A percentile compares a stretch with the other conserved stretches of the same genome.
phyloP scores from a whole-genome alignment of 306 rosid genomes.

The Ochetophila trinervis region DNA sequence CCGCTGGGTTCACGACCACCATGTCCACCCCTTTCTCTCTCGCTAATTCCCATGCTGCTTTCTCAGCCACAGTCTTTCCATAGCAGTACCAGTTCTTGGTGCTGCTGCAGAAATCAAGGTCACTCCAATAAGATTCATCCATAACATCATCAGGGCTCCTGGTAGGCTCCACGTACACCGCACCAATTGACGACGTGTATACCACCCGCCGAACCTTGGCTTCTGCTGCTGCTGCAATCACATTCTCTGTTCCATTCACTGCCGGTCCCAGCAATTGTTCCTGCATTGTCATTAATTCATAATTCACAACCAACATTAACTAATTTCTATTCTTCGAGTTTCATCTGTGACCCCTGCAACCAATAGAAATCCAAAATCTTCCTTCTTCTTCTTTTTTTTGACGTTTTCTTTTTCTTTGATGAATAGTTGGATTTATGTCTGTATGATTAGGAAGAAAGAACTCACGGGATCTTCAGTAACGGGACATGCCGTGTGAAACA shows the following conservation, averaged over 20 bases:
- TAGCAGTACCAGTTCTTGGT: conserved; percentile 84
- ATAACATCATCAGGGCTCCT: conserved; percentile 56
- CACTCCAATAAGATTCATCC: conserved; percentile 88
- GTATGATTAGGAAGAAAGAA: too few species aligned
- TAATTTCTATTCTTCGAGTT: neutral
- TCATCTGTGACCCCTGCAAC: too few species aligned
- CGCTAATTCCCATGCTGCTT: conserved; percentile 67
- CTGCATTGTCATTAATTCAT: conserved; percentile 33
- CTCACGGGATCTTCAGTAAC: conserved; percentile 80
- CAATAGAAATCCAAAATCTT: too few species aligned
- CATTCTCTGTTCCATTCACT: conserved; percentile 65
- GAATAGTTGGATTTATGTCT: too few species aligned
- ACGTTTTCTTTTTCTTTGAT: too few species aligned
- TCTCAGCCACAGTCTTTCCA: conserved; percentile 84
- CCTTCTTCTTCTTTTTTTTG: too few species aligned
- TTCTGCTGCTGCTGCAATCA: conserved; percentile 59
- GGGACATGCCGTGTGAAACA: conserved; percentile 85
- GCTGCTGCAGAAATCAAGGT: conserved; percentile 88
- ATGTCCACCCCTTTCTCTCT: conserved; percentile 62
- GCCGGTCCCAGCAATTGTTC: conserved; percentile 88
- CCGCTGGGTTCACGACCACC: conserved; percentile 75
- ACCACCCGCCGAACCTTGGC: conserved; percentile 75
- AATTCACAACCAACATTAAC: too few species aligned
- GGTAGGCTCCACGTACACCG: conserved; percentile 74
- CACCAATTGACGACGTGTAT: conserved; percentile 92